Percentiles rank a stretch among this genome's conserved stretches.
phyloP scores from a whole-genome alignment of 805 yeast species.

The Lachancea sp. region DNA sequence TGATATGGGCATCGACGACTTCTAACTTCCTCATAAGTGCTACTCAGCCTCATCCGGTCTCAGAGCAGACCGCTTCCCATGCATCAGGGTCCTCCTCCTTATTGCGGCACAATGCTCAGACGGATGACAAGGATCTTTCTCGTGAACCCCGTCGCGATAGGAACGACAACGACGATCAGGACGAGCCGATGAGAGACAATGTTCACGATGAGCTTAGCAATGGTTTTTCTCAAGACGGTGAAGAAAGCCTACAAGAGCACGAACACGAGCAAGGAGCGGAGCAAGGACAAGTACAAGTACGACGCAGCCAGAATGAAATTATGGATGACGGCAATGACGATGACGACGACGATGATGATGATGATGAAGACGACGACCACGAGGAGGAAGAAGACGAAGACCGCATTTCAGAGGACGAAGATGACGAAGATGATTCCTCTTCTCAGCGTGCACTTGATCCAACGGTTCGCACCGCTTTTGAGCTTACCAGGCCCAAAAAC shows the following conservation, averaged over 20 bases:
- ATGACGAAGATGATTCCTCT: neutral
- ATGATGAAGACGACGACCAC: neutral
- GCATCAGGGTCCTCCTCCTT: neutral
- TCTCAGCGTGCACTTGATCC: neutral
- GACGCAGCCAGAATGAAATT: constrained; percentile 4
- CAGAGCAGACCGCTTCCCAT: neutral
- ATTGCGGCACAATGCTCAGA: neutral
- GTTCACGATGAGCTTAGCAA: no score
- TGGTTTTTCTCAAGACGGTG: no score
- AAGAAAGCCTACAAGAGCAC: no score
- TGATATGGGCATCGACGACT: constrained; percentile 29
- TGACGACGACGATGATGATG: neutral
- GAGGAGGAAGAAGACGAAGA: neutral
- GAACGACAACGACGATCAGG: no score
- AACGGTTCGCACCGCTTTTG: constrained; percentile 4
- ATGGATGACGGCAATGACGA: constrained; percentile 2
- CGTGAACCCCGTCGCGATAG: no score
- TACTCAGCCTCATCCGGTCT: constrained; percentile 4
- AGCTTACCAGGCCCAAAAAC: constrained; percentile 12
- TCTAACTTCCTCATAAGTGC: constrained; percentile 4
- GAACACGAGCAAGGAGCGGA: neutral
- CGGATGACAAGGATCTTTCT: no score
- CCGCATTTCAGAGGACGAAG: neutral
- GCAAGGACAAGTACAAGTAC: constrained; percentile 5
- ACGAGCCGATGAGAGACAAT: no score